Evolutionary conservation across 1,284 basidiomycete genomes (phyloP), one percentile per base, ranked within the genome.

Genomic region (Boletus albobrunnescens): DNA sequence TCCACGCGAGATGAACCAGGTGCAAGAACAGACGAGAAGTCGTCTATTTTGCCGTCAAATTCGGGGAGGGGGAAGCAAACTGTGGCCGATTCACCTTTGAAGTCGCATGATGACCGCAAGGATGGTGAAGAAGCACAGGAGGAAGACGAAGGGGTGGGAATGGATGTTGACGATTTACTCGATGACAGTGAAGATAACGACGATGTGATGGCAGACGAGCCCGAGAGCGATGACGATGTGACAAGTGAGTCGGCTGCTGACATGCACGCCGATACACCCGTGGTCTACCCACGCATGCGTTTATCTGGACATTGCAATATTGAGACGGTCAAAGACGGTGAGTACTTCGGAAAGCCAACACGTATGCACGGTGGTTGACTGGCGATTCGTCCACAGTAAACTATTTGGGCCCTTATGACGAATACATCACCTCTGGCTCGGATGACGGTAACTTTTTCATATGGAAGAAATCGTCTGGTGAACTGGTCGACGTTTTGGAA

Each of bases 251-350:
- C 56, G n/a, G 61, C 65, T 33, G 53, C 63, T 14, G 64, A 69
- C 13, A 56, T 59, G 31, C 61, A 69, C 48, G 56, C 69, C 13
- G 59, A 67, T 47, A 71, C 82, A 2, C 82, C 90, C 2, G 63
- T 82, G 28, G 70, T 95, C 43, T 70, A 79, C 46, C 92, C 94
- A n/a, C 76, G 79, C 23, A 67, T 65, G 46, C 75, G 77, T 9
- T 96, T 79, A 67, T 64, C 65, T 20, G 94, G 94, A 2, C 83
- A 87, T 32, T 80, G 84, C 52, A 97, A 96, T 65, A 72, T 86
- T 4, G 82, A 85, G 55, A 97, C 94, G 0, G 81, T 94, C 46
- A 97, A 96, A 68, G 94, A 96, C 65, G 90, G 92, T 89, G 55
- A 64, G 82, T 62, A 44, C 41, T n/a, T 41, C 28, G 35, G 12